Base-by-base conservation (phyloP, 768 basidiomycete genomes). In the Kwoniella mangroviensis region DNA sequence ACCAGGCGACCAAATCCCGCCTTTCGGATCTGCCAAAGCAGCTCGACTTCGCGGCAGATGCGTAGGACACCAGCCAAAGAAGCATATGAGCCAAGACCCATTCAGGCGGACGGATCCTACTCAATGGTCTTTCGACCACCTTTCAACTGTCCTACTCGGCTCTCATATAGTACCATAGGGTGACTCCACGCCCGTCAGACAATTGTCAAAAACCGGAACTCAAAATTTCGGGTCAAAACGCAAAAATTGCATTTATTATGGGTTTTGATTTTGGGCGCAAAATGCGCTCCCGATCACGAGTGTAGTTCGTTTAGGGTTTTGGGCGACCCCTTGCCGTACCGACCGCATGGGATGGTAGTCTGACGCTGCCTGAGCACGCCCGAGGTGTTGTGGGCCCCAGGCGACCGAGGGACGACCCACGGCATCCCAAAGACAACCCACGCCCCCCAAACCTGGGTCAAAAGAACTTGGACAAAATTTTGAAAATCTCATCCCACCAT, bases 381-480 rank as follows among this genome's bases (percentile, higher is more conserved):
- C 17, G 55, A 17, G 26, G 55, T 24, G 55, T 24, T 43, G 6
- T 24, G 17, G 26, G 24, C 11, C 55, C 7, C 24, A 7, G 55
- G 12, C 11, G 26, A 10, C 15, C 24, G 19, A 13, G 26, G 19
- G 24, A 28, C 21, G 26, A 28, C 21, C 55, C 24, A 22, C 55
- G 55, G 26, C 55, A 12, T 17, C 57, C 17, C 5, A 19, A 59
- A 19, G 15, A 3, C n/a, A 9, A 13, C 3, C 28, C 57, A 88
- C 83, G 26, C 7, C 57, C 57, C 57, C 57, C 57, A 59, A 59
- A 26, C 57, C 17, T 21, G 57, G 42, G 42, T 43, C 13, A 6
- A 22, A 26, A 41, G 57, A 26, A 59, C 57, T 59, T 59, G 40
- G 28, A 7, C 57, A 59, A 59, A 59, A 10, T 59, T 59, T 59